A percentile compares a stretch with the other conserved stretches of the same genome.
phyloP scores from a whole-genome alignment of 306 rosid genomes.

The Fagus crenata region DNA sequence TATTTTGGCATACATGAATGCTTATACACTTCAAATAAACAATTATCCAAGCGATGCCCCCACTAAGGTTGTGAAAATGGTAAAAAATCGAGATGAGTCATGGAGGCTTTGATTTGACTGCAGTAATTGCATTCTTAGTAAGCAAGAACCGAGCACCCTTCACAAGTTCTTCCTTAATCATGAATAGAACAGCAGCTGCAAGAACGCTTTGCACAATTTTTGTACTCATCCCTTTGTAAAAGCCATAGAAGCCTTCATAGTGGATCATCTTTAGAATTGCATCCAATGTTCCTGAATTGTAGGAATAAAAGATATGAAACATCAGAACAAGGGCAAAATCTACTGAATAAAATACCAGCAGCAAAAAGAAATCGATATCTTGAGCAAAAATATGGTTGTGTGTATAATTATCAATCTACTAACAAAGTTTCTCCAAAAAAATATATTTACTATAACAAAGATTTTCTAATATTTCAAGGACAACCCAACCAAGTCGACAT shows the following conservation, averaged over 20 bases:
- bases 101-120: conserved; percentile 47
- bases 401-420: background rate
- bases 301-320: conserved; percentile 9
- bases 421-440: background rate
- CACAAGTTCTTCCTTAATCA: conserved; percentile 93
- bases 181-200: conserved; percentile 95
- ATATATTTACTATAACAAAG: background rate
- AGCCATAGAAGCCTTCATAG: conserved; percentile 76
- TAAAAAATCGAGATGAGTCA: conserved; percentile 33
- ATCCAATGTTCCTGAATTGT: conserved; percentile 75
- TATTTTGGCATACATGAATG: conserved; percentile 2
- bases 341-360: background rate
- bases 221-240: conserved; percentile 94
- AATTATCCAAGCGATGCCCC: conserved; percentile 13
- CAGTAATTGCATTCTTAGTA: conserved; percentile 37
- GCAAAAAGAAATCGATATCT: background rate
- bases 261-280: conserved; percentile 85
- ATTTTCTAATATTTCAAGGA: background rate
- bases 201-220: conserved; percentile 89
- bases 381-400: background rate
- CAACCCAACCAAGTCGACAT: background rate
- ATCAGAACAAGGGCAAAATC: background rate
- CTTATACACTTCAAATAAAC: conserved; percentile 9
- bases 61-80: conserved; percentile 21
- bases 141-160: conserved; percentile 61